Evolutionary conservation across 805 yeast species (phyloP).

Genomic region (Candida ortonii): DNA sequence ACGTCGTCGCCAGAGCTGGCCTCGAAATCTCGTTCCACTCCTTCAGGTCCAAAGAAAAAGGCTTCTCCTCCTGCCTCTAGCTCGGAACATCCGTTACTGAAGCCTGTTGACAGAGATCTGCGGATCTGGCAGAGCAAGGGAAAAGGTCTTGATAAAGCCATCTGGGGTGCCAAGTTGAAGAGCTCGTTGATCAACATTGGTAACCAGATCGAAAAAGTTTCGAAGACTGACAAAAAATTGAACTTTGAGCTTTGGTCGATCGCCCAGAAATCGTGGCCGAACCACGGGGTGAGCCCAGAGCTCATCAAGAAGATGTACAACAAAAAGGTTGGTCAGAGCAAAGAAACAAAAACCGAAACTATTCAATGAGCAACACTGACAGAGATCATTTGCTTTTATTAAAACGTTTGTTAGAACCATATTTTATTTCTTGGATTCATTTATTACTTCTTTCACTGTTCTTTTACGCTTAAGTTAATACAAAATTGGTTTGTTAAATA

Average conservation of each 20-base stretch:
- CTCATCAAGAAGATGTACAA: constrained; percentile 32
- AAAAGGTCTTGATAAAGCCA: constrained; percentile 31
- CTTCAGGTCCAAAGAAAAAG: constrained; percentile 9
- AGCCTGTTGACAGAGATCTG: constrained; percentile 29
- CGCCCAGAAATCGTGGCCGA: constrained; percentile 35
- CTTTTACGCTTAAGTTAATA: too few species aligned
- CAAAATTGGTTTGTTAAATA: too few species aligned
- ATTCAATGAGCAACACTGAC: too few species aligned
- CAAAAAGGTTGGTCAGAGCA: constrained; percentile 24
- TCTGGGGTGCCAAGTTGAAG: constrained; percentile 31
- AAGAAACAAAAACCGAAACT: too few species aligned
- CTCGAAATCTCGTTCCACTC: too few species aligned
- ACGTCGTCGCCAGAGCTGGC: constrained; percentile 5
- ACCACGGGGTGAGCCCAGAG: constrained; percentile 30
- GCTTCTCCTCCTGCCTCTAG: constrained; percentile 15
- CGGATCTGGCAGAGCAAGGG: constrained; percentile 32
- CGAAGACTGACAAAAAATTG: constrained; percentile 17
- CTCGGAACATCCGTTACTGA: constrained; percentile 23
- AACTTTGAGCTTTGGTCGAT: constrained; percentile 31
- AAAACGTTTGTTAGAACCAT: too few species aligned
- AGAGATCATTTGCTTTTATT: too few species aligned
- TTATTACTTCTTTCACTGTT: too few species aligned
- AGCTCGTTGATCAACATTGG: constrained; percentile 31
- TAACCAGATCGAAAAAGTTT: constrained; percentile 28
- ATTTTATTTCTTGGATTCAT: too few species aligned